Conservation (phyloP, 1,284 basidiomycete species). For the Ustilago shanxiensis region DNA sequence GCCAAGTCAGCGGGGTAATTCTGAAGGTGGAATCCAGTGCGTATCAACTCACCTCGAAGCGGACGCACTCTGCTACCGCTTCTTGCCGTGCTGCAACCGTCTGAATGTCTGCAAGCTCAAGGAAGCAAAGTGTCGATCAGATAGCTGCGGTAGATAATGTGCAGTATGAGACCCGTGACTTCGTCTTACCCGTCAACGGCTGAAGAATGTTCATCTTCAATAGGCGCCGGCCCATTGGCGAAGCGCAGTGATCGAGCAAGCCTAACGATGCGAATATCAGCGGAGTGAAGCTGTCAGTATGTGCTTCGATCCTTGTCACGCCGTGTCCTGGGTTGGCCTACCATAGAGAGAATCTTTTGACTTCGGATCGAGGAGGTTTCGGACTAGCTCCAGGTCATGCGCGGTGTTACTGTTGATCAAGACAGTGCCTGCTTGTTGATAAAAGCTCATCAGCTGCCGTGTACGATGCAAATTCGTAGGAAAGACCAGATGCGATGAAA, state of each 20-base stretch:
- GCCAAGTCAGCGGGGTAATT: background rate
- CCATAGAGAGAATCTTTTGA: slow-evolving; percentile 50
- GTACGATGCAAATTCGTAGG: background rate
- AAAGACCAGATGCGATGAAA: background rate
- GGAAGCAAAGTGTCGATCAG: background rate
- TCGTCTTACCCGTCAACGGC: slow-evolving; percentile 77
- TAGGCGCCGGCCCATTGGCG: slow-evolving; percentile 85
- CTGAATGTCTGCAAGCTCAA: slow-evolving; percentile 72
- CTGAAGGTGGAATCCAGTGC: too few relatives aligned
- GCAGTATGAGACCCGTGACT: background rate
- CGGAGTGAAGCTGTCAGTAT: background rate
- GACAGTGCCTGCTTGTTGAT: slow-evolving; percentile 77
- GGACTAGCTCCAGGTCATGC: slow-evolving; percentile 85
- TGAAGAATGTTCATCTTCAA: slow-evolving; percentile 85
- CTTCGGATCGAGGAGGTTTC: slow-evolving; percentile 40
- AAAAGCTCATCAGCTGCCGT: background rate
- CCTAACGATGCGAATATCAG: slow-evolving; percentile 40
- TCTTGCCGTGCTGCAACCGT: slow-evolving; percentile 83
- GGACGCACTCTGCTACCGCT: slow-evolving; percentile 76
- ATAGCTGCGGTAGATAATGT: background rate
- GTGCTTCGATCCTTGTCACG: too few relatives aligned
- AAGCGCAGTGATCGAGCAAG: slow-evolving; percentile 82
- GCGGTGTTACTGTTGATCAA: slow-evolving; percentile 90
- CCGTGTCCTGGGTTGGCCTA: slow-evolving; percentile 2
- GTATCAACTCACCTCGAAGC: slow-evolving; percentile 74